phyloP scores from a whole-genome alignment of 805 yeast species.

The Yarrowia porcina region DNA sequence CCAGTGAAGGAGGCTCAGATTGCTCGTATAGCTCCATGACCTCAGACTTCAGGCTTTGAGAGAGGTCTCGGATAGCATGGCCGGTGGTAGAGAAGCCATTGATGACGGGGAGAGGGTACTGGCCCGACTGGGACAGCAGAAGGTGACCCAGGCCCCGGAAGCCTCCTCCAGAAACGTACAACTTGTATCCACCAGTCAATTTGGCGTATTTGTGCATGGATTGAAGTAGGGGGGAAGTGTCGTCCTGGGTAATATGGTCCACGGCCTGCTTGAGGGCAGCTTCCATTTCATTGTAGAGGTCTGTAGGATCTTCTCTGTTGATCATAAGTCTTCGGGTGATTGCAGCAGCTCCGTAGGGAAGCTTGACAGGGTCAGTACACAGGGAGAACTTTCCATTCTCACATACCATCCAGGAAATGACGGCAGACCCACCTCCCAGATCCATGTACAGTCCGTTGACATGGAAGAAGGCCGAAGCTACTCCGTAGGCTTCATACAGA shows the following conservation, averaged over 20 bases:
- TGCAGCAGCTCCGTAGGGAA: conserved; percentile 75
- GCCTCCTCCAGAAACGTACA: conserved; percentile 74
- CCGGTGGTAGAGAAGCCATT: conserved; percentile 64
- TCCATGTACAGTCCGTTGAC: conserved; percentile 69
- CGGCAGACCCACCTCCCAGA: conserved; percentile 69
- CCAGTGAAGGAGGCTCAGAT: conserved; percentile 14
- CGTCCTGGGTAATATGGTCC: conserved; percentile 52
- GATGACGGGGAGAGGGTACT: conserved; percentile 66
- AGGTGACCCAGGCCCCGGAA: conserved; percentile 67
- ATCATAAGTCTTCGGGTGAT: conserved; percentile 49
- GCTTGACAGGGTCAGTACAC: conserved; percentile 56
- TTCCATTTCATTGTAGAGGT: conserved; percentile 52
- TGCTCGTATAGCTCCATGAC: conserved; percentile 36
- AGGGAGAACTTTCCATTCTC: conserved; percentile 53
- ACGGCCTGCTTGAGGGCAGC: conserved; percentile 51
- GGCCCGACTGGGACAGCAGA: conserved; percentile 48
- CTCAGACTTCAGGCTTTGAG: conserved; percentile 31
- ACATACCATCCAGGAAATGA: conserved; percentile 65
- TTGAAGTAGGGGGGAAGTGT: conserved; percentile 32
- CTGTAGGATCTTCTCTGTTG: conserved; percentile 48
- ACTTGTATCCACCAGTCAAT: conserved; percentile 55
- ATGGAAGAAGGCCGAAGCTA: conserved; percentile 66
- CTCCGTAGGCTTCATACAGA: conserved; percentile 65
- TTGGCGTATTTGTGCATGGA: conserved; percentile 49
- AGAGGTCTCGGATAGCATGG: conserved; percentile 48